These are phyloP conservation scores for Dryas integrifolia DNA, from an alignment of 331 rosid species.

Conservation along the genomic window DNA sequence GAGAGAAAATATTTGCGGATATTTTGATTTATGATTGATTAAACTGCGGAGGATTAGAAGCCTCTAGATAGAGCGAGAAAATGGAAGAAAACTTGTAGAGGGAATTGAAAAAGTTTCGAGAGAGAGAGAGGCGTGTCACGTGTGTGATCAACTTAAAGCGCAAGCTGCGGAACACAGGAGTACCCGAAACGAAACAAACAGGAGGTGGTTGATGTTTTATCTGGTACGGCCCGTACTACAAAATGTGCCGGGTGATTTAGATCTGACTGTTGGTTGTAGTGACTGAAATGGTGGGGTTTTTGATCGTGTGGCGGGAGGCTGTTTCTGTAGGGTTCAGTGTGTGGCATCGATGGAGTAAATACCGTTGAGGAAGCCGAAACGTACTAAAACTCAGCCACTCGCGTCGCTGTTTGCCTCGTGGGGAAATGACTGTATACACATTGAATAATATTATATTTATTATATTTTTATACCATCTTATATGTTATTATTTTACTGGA, in stretches of 20 bases:
- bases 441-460: too few relatives aligned
- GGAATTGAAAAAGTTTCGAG: constrained; percentile 9
- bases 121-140: constrained; percentile 19
- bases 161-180: not conserved
- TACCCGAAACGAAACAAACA: not conserved
- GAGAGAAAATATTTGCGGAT: not conserved
- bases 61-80: constrained; percentile 27
- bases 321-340: not conserved
- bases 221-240: not conserved
- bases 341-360: too few relatives aligned
- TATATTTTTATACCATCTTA: too few relatives aligned
- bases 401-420: not conserved
- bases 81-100: not conserved
- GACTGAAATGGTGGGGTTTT: not conserved
- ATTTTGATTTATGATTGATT: not conserved
- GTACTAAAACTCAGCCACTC: constrained; percentile 12
- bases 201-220: not conserved
- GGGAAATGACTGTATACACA: too few relatives aligned
- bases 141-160: constrained; percentile 9
- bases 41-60: constrained; percentile 17
- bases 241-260: fast-evolving
- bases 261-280: not conserved
- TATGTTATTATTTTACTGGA: too few relatives aligned
- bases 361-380: not conserved
- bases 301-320: not conserved